Evolutionary conservation across 805 yeast species (phyloP), one percentile per base, ranked within the genome.

Genomic region (Candida corydali): DNA sequence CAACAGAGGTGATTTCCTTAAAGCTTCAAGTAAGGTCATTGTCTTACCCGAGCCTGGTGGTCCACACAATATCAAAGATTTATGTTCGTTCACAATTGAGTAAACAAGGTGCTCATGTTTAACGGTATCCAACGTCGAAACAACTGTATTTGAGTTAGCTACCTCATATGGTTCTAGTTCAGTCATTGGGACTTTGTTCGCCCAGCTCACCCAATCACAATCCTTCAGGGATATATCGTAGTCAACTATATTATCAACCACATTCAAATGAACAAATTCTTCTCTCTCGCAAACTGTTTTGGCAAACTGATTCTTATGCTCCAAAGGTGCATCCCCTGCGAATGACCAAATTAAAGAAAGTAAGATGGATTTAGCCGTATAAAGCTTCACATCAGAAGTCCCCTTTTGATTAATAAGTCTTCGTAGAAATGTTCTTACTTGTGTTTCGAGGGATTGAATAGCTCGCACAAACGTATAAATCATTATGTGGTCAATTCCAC

Each of bases 21-120:
- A 53, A 0, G 87, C 80, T 32, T 81, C 76, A 45, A 86, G 70
- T 14, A 91, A 59, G 0, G 89, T 79, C 98, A 91, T 89, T 0
- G 98, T 89, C 54, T 91, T 91, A 40, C 98, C 98, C 0, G 96
- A 83, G 3, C 98, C 98, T 0, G 98, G 97, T 0, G 98, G 98
- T 2, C 98, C 98, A 59, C 96, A 87, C 16, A 91, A 65, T 18
- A 91, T 65, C 12, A 86, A 54, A 0, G 94, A 77, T 26, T 62
- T 61, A 37, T 74, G 80, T 30, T 75, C 75, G 23, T 66, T 64
- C 25, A 89, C 49, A 2, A 84, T 55, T 0, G 79, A 63, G 37
- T 70, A 73, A 1, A 91, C 66, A 8, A 85, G 49, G 1, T 62
- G 53, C 41, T 86, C 91, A 39, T 85, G 85, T 38, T 79, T 68